Percentiles rank a stretch among this genome's conserved stretches.
These are phyloP conservation scores for Aspergillus tanneri DNA, from an alignment of 2,329 filamentous ascomycete species.

Conservation along the genomic window DNA sequence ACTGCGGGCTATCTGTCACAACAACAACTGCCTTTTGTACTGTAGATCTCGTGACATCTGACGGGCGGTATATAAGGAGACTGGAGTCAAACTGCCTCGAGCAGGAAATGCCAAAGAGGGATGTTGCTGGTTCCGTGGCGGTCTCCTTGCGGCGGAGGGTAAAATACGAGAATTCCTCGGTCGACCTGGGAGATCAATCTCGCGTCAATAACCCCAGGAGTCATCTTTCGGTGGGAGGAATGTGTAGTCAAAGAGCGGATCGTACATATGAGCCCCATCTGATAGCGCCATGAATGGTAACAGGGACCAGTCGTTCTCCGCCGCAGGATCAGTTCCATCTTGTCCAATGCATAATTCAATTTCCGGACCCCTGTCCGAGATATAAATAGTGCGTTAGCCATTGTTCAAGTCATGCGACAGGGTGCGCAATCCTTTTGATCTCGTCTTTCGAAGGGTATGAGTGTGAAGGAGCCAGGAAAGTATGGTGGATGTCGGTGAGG, in stretches of 20 bases:
- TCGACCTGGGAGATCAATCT: slow-evolving; percentile 56
- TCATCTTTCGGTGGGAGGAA: slow-evolving; percentile 2
- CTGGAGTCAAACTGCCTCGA: slow-evolving; percentile 85
- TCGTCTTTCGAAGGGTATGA: background rate
- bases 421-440: too few species aligned
- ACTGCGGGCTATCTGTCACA: slow-evolving; percentile 84
- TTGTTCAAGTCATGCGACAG: background rate
- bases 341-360: slow-evolving; percentile 88
- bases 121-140: slow-evolving; percentile 60
- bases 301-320: slow-evolving; percentile 83
- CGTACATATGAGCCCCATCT: slow-evolving; percentile 90
- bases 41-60: slow-evolving; percentile 93
- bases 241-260: slow-evolving; percentile 2
- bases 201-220: slow-evolving; percentile 15
- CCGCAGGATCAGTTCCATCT: slow-evolving; percentile 73
- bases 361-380: slow-evolving; percentile 69
- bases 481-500: background rate
- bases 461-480: background rate
- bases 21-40: slow-evolving; percentile 98
- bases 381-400: background rate
- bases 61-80: slow-evolving; percentile 71
- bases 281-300: slow-evolving; percentile 96
- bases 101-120: slow-evolving; percentile 93
- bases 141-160: slow-evolving; percentile 67
- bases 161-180: slow-evolving; percentile 98